Conservation (phyloP, 352 stramenopile species). For the Pythium phragmiticola region DNA sequence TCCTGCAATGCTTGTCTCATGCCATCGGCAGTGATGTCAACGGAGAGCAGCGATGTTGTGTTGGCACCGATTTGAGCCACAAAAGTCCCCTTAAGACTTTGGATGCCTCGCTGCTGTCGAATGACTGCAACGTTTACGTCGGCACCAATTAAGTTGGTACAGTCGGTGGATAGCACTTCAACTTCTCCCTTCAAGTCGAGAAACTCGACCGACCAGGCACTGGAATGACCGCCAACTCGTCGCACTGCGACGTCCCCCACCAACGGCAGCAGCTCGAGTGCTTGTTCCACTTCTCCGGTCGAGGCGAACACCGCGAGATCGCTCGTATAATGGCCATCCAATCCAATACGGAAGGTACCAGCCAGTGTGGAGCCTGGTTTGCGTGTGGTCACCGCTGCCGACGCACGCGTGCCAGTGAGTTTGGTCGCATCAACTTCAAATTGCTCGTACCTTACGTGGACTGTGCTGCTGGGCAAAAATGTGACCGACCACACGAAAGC, state of each 20-base stretch:
- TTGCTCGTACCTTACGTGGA: conserved; percentile 20
- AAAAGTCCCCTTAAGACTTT: not conserved
- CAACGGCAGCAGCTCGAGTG: conserved; percentile 22
- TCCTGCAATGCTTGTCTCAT: conserved; percentile 2
- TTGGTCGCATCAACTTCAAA: conserved; percentile 26
- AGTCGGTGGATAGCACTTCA: conserved; percentile 20
- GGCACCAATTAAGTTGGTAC: conserved; percentile 10
- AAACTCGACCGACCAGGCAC: conserved; percentile 33
- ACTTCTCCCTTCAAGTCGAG: conserved; percentile 19
- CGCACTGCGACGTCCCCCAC: conserved; percentile 23
- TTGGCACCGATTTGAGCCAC: not conserved
- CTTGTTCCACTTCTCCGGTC: conserved; percentile 27
- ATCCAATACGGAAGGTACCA: conserved; percentile 31
- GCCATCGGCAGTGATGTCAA: not conserved
- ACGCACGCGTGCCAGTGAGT: conserved; percentile 24
- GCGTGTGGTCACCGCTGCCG: conserved; percentile 8
- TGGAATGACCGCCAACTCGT: conserved; percentile 6
- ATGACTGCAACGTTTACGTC: conserved; percentile 7
- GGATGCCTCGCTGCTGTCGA: conserved; percentile 23
- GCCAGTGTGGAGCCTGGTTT: conserved; percentile 23
- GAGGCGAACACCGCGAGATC: conserved; percentile 19
- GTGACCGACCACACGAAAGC: conserved; percentile 40
- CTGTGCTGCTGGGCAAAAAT: conserved; percentile 24
- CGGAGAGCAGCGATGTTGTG: not conserved
- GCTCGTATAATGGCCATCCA: conserved; percentile 24